Evolutionary conservation across 2,329 filamentous ascomycete species (phyloP), one percentile per base, ranked within the genome.

Genomic region (Fusarium sarcochroum): DNA sequence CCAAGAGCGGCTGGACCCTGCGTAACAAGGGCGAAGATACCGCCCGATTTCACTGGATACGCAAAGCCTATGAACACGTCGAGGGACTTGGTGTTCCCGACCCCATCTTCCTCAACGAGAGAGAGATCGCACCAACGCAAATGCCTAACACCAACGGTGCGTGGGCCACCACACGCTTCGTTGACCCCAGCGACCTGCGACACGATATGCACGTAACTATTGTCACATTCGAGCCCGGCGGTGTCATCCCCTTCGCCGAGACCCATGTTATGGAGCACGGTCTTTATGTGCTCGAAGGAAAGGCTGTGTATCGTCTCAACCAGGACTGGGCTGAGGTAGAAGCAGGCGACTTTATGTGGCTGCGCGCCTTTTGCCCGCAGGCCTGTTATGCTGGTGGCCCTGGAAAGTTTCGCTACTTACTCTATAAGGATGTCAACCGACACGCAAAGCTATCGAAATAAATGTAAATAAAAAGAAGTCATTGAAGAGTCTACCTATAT

Each of bases 141-240:
- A 66, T 66, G 63, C 63, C 63, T 7, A 50, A 66, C 7, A 66
- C 63, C 9, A 66, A 66, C 8, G 63, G 63, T 6, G 63, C 63
- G 1, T 66, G 63, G 63, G 56, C 63, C 0, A 66, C 63, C n/a
- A 66, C 63, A 2, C 56, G 63, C 3, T 66, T 66, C 1, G 62
- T 66, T 10, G 63, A 66, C 0, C 63, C 63, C 3, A 58, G 25
- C 0, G 63, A 66, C 13, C 30, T 66, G 10, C 49, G 63, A 34
- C 63, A 66, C 15, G 63, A 66, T 18, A 66, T 66, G 63, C 63
- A 66, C 7, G 63, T 66, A 4, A 66, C 54, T 20, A 66, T 66
- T 21, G 63, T 66, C 6, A 66, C 63, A 1, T 66, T 66, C 37
- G 41, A 66, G 18, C 63, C 63, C 0, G 63, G 63, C 3, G 63